A percentile compares a stretch with the other conserved stretches of the same genome.
Evolutionary conservation across 169 alveolate species (phyloP).

Genomic region (Fabrea salina): DNA sequence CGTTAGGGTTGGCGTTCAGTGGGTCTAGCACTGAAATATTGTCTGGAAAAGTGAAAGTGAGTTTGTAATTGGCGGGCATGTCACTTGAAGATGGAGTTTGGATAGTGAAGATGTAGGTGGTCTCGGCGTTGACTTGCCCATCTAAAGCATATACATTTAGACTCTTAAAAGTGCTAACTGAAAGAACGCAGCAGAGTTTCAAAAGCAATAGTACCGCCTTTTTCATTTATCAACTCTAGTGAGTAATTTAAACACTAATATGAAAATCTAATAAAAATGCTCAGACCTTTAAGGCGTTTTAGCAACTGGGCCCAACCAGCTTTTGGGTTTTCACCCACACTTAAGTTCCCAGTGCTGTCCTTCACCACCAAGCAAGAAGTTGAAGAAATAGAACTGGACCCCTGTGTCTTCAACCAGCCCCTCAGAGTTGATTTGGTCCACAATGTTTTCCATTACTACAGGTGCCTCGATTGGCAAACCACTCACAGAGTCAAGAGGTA

Average conservation of each 20-base stretch:
- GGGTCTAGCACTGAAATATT: not conserved
- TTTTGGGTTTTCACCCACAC: not conserved
- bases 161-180: no score
- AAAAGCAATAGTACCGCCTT: no score
- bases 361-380: not conserved
- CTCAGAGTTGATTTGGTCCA: constrained; percentile 14
- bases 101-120: not conserved
- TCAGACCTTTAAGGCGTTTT: not conserved
- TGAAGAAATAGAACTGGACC: not conserved
- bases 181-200: no score
- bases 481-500: not conserved
- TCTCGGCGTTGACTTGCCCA: not conserved
- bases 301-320: not conserved
- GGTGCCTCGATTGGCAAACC: not conserved
- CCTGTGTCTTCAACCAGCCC: not conserved
- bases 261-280: not conserved
- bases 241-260: no score
- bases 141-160: no score
- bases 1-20: not conserved
- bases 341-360: not conserved
- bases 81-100: not conserved
- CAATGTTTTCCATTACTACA: constrained; percentile 7
- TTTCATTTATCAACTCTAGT: no score
- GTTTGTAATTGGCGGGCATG: not conserved
- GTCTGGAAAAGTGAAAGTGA: not conserved